Conservation (phyloP, 305 asterid genomes). For the Fraxinus floribunda region DNA sequence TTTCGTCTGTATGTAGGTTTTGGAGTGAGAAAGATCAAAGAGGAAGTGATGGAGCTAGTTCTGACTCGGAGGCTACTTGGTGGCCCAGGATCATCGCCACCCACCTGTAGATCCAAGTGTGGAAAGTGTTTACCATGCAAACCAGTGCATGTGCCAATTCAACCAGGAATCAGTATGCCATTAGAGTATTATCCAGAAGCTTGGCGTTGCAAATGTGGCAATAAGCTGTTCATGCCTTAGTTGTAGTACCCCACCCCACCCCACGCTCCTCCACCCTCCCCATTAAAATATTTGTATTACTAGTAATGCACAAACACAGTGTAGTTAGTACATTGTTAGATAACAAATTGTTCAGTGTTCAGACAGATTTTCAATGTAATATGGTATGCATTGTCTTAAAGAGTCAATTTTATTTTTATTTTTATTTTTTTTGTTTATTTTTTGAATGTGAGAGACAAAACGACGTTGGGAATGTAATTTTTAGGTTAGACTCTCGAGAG, state of each 20-base stretch:
- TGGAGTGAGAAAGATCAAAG: constrained; percentile 29
- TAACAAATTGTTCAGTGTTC: not conserved
- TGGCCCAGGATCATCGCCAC: constrained; percentile 84
- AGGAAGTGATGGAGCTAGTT: constrained; percentile 29
- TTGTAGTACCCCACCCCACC: not conserved
- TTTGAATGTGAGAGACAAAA: constrained; percentile 25
- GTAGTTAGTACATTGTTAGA: not conserved
- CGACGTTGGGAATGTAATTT: constrained; percentile 55
- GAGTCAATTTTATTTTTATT: constrained; percentile 25
- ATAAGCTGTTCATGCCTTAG: constrained; percentile 69
- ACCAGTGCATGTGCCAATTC: constrained; percentile 77
- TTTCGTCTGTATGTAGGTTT: constrained; percentile 19
- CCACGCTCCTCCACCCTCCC: no score
- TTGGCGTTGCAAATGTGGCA: constrained; percentile 89
- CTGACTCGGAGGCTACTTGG: constrained; percentile 43
- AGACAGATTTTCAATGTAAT: not conserved
- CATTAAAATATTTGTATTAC: not conserved
- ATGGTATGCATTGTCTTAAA: constrained; percentile 24
- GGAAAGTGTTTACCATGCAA: constrained; percentile 67
- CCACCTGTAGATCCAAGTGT: constrained; percentile 79
- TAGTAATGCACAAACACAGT: not conserved
- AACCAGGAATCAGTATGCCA: constrained; percentile 63
- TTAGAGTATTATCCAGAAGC: constrained; percentile 88
- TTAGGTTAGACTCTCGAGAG: not conserved
- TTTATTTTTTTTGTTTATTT: constrained; percentile 15